Percentiles rank a stretch among this genome's conserved stretches.
Evolutionary conservation across 805 yeast species (phyloP).

Genomic region (Komagataella pseudopastoris): DNA sequence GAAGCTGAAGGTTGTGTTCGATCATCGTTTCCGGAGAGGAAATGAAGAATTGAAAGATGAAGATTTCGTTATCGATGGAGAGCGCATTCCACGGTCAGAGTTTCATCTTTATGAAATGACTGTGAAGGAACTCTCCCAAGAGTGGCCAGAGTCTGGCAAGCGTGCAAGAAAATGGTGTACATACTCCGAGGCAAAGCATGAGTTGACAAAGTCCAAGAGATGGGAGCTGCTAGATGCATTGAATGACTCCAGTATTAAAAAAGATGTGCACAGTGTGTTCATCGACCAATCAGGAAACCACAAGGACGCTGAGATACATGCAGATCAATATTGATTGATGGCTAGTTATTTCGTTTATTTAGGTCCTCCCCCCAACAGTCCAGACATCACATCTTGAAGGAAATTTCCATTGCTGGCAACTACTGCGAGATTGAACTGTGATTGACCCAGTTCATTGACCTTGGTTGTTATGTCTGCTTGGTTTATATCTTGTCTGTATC

Average conservation of each 20-base stretch:
- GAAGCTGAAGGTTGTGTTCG: conserved; percentile 55
- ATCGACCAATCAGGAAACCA: conserved; percentile 12
- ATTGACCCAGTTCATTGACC: conserved; percentile 16
- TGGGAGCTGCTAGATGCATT: conserved; percentile 58
- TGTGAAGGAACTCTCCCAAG: conserved; percentile 36
- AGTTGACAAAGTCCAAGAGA: conserved; percentile 40
- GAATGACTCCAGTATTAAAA: conserved; percentile 36
- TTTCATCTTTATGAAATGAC: conserved; percentile 78
- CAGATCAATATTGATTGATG: conserved; percentile 13
- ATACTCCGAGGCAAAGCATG: conserved; percentile 51
- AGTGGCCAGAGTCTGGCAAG: conserved; percentile 63
- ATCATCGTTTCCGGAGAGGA: conserved; percentile 20
- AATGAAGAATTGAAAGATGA: conserved; percentile 6
- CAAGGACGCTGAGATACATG: conserved; percentile 12
- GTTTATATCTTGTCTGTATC: conserved; percentile 14
- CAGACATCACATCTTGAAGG: conserved; percentile 67
- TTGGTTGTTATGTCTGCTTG: conserved; percentile 9
- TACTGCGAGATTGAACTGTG: conserved; percentile 15
- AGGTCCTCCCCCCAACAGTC: conserved; percentile 32
- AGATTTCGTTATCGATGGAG: conserved; percentile 12
- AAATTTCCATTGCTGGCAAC: conserved; percentile 40
- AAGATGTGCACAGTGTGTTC: conserved; percentile 16
- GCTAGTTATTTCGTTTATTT: conserved; percentile 1
- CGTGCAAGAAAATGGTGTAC: conserved; percentile 69
- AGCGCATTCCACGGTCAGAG: conserved; percentile 54